A percentile compares a stretch with the other conserved stretches of the same genome.
Evolutionary conservation across 2,329 filamentous ascomycete genomes (phyloP).

Genomic region (Diaporthe velutina): DNA sequence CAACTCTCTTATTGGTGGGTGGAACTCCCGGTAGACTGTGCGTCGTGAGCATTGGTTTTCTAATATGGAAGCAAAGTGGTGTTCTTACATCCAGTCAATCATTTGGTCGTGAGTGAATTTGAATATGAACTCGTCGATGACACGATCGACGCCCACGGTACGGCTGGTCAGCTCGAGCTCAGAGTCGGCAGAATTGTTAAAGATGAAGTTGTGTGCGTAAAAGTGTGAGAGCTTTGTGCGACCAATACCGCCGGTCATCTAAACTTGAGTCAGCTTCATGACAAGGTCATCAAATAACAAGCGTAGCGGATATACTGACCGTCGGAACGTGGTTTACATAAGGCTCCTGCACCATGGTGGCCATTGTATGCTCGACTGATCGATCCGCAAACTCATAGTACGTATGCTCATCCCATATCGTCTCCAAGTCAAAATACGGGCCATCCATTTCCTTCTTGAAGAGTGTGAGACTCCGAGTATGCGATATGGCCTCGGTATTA

Average conservation of each 20-base stretch:
- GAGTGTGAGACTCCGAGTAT: constrained; percentile 75
- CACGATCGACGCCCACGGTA: constrained; percentile 78
- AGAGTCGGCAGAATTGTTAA: constrained; percentile 77
- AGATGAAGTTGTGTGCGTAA: constrained; percentile 81
- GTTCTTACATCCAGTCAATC: constrained; percentile 77
- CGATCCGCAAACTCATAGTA: constrained; percentile 77
- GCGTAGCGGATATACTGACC: constrained; percentile 51
- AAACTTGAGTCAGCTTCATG: neutral
- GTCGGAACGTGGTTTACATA: constrained; percentile 83
- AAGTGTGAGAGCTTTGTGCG: constrained; percentile 73
- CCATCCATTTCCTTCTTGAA: constrained; percentile 73
- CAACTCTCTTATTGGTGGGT: constrained; percentile 64
- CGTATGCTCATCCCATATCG: constrained; percentile 84
- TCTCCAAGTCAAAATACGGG: constrained; percentile 80
- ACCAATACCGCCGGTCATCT: constrained; percentile 78
- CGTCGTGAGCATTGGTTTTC: constrained; percentile 16
- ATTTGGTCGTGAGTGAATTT: constrained; percentile 72
- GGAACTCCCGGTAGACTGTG: constrained; percentile 66
- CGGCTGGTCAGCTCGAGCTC: constrained; percentile 77
- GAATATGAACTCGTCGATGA: constrained; percentile 79
- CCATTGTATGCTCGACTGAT: constrained; percentile 80
- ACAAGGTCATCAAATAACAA: neutral
- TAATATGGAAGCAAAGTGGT: neutral
- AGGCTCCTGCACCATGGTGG: constrained; percentile 50
- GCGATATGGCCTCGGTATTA: constrained; percentile 59